Conservation (phyloP, 208 protist genomes). For the Trypanosoma avium region DNA sequence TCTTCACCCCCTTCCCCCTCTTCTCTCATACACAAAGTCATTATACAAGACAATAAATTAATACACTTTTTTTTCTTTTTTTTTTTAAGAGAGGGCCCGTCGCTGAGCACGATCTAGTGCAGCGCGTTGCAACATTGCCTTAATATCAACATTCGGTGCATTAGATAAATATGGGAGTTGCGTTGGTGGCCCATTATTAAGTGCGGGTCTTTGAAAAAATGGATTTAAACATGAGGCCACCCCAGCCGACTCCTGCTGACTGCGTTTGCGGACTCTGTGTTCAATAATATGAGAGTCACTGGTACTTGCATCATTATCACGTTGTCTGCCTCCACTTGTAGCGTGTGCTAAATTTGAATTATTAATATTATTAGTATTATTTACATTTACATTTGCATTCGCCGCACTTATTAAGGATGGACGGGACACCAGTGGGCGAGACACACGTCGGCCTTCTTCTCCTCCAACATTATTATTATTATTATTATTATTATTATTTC, state of each 20-base stretch:
- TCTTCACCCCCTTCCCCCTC: not conserved
- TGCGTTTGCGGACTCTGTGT: constrained; percentile 19
- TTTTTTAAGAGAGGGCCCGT: constrained; percentile 7
- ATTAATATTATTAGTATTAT: too few species aligned
- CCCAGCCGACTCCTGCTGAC: constrained; percentile 21
- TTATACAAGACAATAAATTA: too few species aligned
- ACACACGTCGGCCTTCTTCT: too few species aligned
- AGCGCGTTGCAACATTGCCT: constrained; percentile 75
- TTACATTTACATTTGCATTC: too few species aligned
- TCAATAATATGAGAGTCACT: not conserved
- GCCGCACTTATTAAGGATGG: too few species aligned
- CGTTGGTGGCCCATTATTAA: constrained; percentile 17
- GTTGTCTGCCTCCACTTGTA: not conserved
- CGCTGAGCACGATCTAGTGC: constrained; percentile 68
- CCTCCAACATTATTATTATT: too few species aligned
- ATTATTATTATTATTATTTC: not conserved
- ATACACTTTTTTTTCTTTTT: not conserved
- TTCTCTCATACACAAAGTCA: not conserved
- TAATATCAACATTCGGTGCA: constrained; percentile 53
- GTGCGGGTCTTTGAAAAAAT: constrained; percentile 35
- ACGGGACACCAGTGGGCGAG: too few species aligned
- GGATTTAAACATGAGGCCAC: constrained; percentile 38
- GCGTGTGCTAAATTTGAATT: too few species aligned
- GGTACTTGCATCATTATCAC: not conserved
- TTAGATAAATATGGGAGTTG: constrained; percentile 21